phyloP scores from a whole-genome alignment of 2,329 filamentous ascomycete genomes.

The Colletotrichum ledebouriae region DNA sequence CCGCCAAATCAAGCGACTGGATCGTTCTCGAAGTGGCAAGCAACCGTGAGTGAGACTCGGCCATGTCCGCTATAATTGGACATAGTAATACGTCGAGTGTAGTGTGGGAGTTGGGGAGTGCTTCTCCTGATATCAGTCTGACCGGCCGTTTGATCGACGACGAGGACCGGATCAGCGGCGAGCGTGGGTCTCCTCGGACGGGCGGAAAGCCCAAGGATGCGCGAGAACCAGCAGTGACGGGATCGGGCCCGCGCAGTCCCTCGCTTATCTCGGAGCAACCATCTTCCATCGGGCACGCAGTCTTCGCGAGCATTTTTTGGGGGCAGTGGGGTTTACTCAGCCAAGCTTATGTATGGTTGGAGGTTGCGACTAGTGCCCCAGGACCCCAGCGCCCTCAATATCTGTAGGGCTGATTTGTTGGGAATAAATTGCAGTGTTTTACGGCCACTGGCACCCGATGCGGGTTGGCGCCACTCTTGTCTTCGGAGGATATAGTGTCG shows the following conservation, averaged over 20 bases:
- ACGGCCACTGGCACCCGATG: slow-evolving; percentile 20
- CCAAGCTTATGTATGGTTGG: slow-evolving; percentile 35
- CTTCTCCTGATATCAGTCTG: slow-evolving; percentile 33
- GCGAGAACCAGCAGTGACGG: slow-evolving; percentile 19
- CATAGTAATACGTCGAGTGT: slow-evolving; percentile 21
- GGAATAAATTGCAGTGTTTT: slow-evolving; percentile 39
- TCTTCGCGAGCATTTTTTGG: background rate
- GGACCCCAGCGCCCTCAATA: slow-evolving; percentile 29
- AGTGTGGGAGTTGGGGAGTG: slow-evolving; percentile 1
- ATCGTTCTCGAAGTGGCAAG: slow-evolving; percentile 25
- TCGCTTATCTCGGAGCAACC: slow-evolving; percentile 40
- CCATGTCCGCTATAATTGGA: slow-evolving; percentile 37
- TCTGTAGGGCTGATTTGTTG: slow-evolving; percentile 40
- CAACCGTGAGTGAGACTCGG: slow-evolving; percentile 20
- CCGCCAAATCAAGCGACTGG: slow-evolving; percentile 1
- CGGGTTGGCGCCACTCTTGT: slow-evolving; percentile 25
- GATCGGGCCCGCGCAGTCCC: slow-evolving; percentile 24
- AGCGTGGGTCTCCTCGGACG: slow-evolving; percentile 32
- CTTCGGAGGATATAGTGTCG: slow-evolving; percentile 39
- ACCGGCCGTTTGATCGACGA: slow-evolving; percentile 40
- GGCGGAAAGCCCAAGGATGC: slow-evolving; percentile 28
- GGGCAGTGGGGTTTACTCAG: slow-evolving; percentile 14
- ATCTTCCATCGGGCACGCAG: slow-evolving; percentile 32
- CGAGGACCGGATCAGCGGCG: slow-evolving; percentile 32
- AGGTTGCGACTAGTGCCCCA: slow-evolving; percentile 37